Base-by-base conservation (phyloP, 2,329 filamentous ascomycete species). In the Penicillium sp. region DNA sequence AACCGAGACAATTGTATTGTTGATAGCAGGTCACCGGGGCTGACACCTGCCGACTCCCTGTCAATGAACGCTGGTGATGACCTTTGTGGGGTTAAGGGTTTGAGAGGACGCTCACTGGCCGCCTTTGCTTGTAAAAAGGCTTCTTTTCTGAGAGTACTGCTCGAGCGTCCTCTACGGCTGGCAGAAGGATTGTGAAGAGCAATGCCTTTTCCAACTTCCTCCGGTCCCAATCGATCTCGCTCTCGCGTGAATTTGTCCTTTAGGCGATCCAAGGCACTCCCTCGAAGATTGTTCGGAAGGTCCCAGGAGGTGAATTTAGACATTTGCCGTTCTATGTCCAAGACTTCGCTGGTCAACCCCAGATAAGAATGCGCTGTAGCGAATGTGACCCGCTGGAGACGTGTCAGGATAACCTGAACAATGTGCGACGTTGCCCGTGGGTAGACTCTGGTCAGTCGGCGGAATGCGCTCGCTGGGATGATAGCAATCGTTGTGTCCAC, bases 401-500 rank as follows among this genome's bases (percentile, higher is more conserved):
- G 81, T 3, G 94, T 96, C 29, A 98, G 72, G 53, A 98, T 98
- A 40, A 98, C 91, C 64, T 98, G 93, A 6, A 98, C 89, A 56
- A 98, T 97, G 63, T 98, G 94, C 2, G 93, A 85, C 2, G 93
- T 96, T 9, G 94, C 90, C 72, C 94, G 95, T 9, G 93, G 93
- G 61, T 97, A 98, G 22, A 96, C 84, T 63, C 88, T 83, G 44
- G 95, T 98, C 45, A 98, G 75, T 8, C 94, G 83, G 46, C 89
- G 83, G 61, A 98, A 98, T 3, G 93, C 94, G 64, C 89, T 95
- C 1, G 93, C 93, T 1, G 94, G 94, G 50, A 98, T 98, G 56
- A 98, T 94, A 6, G 93, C 93, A 69, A 98, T 96, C 0, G 94
- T 98, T 0, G 93, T 98, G 65, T 98, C 94, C 22, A 94, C 86